phyloP scores from a whole-genome alignment of 2,329 filamentous ascomycete genomes.

The Fusarium sarcochroum region DNA sequence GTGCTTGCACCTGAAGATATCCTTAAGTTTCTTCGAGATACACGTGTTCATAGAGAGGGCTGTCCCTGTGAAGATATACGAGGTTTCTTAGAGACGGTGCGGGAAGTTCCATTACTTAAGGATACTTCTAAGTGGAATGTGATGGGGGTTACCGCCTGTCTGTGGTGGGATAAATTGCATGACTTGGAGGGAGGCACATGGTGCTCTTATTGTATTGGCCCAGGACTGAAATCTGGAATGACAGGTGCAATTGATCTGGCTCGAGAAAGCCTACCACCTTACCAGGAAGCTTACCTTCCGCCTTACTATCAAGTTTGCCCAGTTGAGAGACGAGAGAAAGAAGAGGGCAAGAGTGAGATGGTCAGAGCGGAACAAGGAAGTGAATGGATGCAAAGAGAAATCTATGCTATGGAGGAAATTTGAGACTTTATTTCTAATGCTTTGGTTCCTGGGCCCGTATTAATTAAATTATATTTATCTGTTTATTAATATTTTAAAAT shows the following conservation, averaged over 20 bases:
- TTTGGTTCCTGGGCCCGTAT: not conserved
- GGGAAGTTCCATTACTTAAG: not conserved
- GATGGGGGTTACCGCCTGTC: slow-evolving; percentile 1
- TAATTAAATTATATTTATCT: not conserved
- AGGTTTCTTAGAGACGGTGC: not conserved
- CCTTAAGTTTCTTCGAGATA: not conserved
- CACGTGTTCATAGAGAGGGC: not conserved
- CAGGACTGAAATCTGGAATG: not conserved
- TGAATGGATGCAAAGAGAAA: not conserved
- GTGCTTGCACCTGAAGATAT: not conserved
- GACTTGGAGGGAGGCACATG: not conserved
- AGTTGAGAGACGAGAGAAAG: not conserved
- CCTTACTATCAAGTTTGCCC: not conserved
- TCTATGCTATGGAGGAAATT: not conserved
- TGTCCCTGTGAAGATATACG: not conserved
- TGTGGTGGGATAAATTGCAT: slow-evolving; percentile 1
- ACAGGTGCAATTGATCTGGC: not conserved
- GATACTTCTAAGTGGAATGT: not conserved
- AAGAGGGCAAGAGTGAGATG: not conserved
- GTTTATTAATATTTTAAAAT: not conserved
- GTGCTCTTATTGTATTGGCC: not conserved
- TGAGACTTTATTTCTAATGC: not conserved
- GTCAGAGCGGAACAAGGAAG: not conserved
- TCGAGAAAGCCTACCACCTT: not conserved
- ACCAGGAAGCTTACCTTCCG: not conserved